Evolutionary conservation across 2,329 filamentous ascomycete genomes (phyloP), one percentile per base, ranked within the genome.

Genomic region (Microdochium bolleyi): DNA sequence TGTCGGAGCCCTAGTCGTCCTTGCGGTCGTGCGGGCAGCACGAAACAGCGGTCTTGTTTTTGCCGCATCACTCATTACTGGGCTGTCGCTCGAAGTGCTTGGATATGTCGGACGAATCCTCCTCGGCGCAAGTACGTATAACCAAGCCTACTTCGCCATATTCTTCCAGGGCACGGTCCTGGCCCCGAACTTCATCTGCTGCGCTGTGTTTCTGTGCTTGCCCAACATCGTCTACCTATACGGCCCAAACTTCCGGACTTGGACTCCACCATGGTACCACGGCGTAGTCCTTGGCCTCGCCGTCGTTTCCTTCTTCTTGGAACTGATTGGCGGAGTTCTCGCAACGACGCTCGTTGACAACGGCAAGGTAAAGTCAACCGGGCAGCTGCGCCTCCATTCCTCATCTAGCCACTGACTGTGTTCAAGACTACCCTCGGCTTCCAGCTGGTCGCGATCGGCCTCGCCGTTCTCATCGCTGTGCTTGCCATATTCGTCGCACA

Each of bases 201-300:
- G 67, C 11, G 70, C 75, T 24, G 62, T 77, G 25, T 77, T 74
- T 51, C 61, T 71, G 22, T 58, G 74, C 8, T 61, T 79, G 19
- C 76, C 77, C 2, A 74, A 74, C 48, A 62, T 78, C 22, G 63
- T 79, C 34, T 63, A 66, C 8, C 58, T 79, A 3, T 79, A 78
- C 54, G 76, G 76, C 21, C 66, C 71, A 8, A 64, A 69, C 7
- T 68, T 72, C 19, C 68, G 66, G 58, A 66, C 48, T 60, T 74
- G 55, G 65, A 65, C 44, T 49, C 58, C 58, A 54, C 58, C 34
- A 38, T 73, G 56, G 67, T 66, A 56, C 60, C 68, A 55, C 54
- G 30, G 54, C 24, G 34, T 64, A 10, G 57, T 66, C 52, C 58
- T 56, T 48, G 54, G 53, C 3, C 52, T 64, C n/a, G 58, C 56